phyloP scores from a whole-genome alignment of 2,329 filamentous ascomycete species.

The Colletotrichum lupini region DNA sequence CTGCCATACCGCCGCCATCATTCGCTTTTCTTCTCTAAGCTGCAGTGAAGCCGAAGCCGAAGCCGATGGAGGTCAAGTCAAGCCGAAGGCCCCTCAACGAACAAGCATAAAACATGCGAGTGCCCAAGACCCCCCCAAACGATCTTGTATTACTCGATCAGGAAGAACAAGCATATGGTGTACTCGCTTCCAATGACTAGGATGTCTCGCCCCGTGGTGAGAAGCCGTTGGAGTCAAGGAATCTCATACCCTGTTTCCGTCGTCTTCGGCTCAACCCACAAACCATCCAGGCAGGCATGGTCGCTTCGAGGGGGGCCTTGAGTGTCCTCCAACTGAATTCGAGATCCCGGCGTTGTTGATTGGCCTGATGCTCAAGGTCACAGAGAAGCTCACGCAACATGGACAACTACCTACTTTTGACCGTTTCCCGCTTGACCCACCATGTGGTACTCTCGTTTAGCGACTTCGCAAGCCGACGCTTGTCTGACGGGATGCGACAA shows the following conservation, averaged over 20 bases:
- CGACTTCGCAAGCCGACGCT: neutral
- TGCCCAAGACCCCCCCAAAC: neutral
- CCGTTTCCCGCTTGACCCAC: neutral
- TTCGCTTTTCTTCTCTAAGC: neutral
- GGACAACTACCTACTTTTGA: neutral
- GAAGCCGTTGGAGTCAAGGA: neutral
- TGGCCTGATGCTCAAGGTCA: neutral
- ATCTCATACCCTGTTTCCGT: neutral
- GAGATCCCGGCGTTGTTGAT: neutral
- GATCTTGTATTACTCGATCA: neutral
- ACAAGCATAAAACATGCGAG: neutral
- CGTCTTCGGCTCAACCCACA: neutral
- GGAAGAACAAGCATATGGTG: neutral
- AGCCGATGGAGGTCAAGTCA: conserved; percentile 8
- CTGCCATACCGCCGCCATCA: too few relatives aligned
- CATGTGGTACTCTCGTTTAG: neutral
- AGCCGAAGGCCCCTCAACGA: neutral
- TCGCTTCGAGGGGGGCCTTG: neutral
- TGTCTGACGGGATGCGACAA: neutral
- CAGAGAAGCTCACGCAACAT: neutral
- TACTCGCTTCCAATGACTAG: neutral
- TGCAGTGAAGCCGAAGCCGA: conserved; percentile 2
- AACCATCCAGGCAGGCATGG: too few relatives aligned
- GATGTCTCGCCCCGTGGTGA: neutral
- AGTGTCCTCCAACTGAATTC: neutral